A percentile compares a stretch with the other conserved stretches of the same genome.
Conservation (phyloP, 306 rosid species). For the Cicer pinnatifidum region DNA sequence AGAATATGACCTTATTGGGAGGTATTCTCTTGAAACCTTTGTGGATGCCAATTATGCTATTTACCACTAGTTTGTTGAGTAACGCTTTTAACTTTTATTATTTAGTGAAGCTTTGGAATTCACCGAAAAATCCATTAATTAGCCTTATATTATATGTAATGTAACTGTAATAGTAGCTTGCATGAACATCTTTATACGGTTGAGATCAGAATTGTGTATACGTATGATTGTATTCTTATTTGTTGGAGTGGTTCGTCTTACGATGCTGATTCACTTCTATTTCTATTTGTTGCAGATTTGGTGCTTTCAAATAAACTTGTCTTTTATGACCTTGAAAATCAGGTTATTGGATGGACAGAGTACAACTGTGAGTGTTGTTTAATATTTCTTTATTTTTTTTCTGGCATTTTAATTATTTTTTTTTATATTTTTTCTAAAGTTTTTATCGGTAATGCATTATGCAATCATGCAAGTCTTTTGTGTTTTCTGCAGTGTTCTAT, state of each 20-base stretch:
- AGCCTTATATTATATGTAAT: neutral
- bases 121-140: neutral
- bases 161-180: neutral
- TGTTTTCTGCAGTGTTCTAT: conserved; percentile 2
- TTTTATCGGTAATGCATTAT: neutral
- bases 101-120: conserved; percentile 12
- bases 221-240: neutral
- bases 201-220: neutral
- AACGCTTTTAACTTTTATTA: conserved; percentile 16
- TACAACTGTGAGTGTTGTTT: conserved; percentile 79
- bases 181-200: neutral
- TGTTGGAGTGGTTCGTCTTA: neutral
- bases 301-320: conserved; percentile 94
- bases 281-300: conserved; percentile 68
- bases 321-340: conserved; percentile 86
- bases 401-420: neutral
- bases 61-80: conserved; percentile 29
- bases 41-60: conserved; percentile 4
- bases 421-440: neutral
- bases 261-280: conserved; percentile 6
- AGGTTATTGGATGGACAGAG: conserved; percentile 91
- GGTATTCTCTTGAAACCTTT: conserved; percentile 59
- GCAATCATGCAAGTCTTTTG: neutral
- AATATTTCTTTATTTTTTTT: conserved; percentile 11
- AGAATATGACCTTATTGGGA: conserved; percentile 90